Base-by-base conservation (phyloP, 2,329 filamentous ascomycete genomes). In the Penicillium sp. region DNA sequence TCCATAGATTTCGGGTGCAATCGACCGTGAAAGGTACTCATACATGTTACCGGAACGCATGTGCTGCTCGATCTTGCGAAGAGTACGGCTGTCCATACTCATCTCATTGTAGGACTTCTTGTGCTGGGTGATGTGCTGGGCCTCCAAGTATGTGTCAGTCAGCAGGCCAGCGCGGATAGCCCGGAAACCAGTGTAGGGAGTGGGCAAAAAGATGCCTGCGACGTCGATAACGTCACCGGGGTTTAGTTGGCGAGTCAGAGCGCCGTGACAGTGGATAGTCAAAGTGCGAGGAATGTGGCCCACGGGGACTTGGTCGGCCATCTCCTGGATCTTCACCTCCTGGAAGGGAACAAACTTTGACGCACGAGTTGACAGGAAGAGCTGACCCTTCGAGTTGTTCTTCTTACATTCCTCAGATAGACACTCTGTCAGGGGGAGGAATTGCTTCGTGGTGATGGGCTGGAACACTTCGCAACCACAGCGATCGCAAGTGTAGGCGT, bases 381-480 rank as follows among this genome's bases (percentile, higher is more conserved):
- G 83, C 74, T 97, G 91, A 19, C 94, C 94, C 75, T 94, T 96
- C 66, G 91, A 86, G 74, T 96, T 92, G 76, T 97, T 97, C 60
- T 84, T 83, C 73, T 89, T 86, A 81, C 94, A 99, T 67, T 96
- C 91, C n/a, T 87, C 79, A 0, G 94, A 97, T 13, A 92, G 89
- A 73, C 94, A 99, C 71, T 91, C 86, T 0, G 88, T 85, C 61
- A 99, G 81, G 3, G 94, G 94, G 1, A 90, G 89, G 71, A 92
- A 99, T 66, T 96, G 90, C 77, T 93, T 97, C 55, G 92, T 89
- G 57, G 86, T 91, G 68, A 99, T 85, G 4, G 96, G 93, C 77
- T 99, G 94, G 83, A 97, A 99, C 70, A 99, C 93, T 77, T 99
- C 94, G 73, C 89, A 93, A 58, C 94, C 94, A 70, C 94, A 99